Base-by-base conservation (phyloP, 2,329 filamentous ascomycete species). In the Huntiella moniliformis region DNA sequence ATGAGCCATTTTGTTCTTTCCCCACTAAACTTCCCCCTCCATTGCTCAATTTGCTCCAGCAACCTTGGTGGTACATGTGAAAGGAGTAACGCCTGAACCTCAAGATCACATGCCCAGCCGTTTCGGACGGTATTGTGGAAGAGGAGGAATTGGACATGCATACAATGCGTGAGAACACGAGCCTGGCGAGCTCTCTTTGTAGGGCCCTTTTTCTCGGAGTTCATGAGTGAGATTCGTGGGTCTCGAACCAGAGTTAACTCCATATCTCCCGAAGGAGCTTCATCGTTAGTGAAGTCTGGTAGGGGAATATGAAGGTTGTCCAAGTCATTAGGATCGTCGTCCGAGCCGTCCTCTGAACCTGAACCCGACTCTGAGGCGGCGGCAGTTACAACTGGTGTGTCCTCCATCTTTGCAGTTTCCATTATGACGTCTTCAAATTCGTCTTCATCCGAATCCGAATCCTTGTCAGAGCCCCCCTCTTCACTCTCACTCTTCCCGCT, bases 121-220 rank as follows among this genome's bases (percentile, higher is more conserved):
- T 96, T 95, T 37, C 83, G 75, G 11, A 91, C 62, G 0, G 83
- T 74, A 56, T 96, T 96, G 58, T 96, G 87, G 70, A 81, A 95
- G 50, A 98, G 70, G 12, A 98, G 65, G 44, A 77, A 74, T 57
- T 92, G 78, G 2, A 96, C 86, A 60, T 98, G 91, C 53, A 94
- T 70, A 54, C 83, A 82, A 60, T 98, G 91, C 1, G 85, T 86
- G 3, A 77, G 70, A 32, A 78, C 72, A 18, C 91, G 73, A 47
- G 88, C 81, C 50, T 77, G 73, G 44, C 84, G 75, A 57, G 95
- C 85, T 22, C 81, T 74, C 61, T 94, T 94, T 2, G 82, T 81
- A 0, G 83, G 82, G 0, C 85, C 87, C 57, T 88, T 94, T 61
- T 84, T 94, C 13, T 66, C 66, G 16, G 72, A 65, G 52, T 78